Conservation (phyloP, 78 protist species). For the Trichosphaerium sp. region DNA sequence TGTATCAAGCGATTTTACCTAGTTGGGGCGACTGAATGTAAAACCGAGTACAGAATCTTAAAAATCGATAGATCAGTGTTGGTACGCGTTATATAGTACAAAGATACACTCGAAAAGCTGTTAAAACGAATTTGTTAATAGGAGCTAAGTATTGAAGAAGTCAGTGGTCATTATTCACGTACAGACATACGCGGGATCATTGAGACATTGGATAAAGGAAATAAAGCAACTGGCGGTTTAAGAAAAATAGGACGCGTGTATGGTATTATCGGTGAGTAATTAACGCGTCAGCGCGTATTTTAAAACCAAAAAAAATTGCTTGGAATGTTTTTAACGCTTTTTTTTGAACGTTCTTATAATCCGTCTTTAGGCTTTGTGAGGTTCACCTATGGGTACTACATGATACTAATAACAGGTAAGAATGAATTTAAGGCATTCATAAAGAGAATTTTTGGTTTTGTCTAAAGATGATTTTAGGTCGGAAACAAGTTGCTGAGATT, state of each 20-base stretch:
- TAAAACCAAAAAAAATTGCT: background rate
- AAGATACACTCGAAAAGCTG: too few species aligned
- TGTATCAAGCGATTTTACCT: constrained; percentile 37
- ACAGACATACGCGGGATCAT: too few species aligned
- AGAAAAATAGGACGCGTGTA: background rate
- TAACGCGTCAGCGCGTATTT: too few species aligned
- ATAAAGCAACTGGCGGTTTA: background rate
- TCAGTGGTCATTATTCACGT: too few species aligned
- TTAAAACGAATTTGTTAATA: constrained; percentile 45
- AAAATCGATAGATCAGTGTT: constrained; percentile 61
- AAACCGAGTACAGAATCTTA: constrained; percentile 24
- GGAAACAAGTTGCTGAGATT: constrained; percentile 61
- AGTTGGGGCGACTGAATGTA: constrained; percentile 54
- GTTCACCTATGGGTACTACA: constrained; percentile 76
- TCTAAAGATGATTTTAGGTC: too few species aligned
- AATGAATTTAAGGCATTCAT: too few species aligned
- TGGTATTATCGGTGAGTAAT: too few species aligned
- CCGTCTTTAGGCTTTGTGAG: constrained; percentile 69
- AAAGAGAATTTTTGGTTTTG: too few species aligned
- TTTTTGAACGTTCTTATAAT: constrained; percentile 15
- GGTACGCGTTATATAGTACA: too few species aligned
- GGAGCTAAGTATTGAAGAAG: constrained; percentile 24
- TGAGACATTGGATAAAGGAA: constrained; percentile 1
- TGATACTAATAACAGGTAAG: constrained; percentile 70
- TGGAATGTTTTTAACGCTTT: constrained; percentile 3